phyloP scores from a whole-genome alignment of 805 yeast species.

The Candida taoyuanica region DNA sequence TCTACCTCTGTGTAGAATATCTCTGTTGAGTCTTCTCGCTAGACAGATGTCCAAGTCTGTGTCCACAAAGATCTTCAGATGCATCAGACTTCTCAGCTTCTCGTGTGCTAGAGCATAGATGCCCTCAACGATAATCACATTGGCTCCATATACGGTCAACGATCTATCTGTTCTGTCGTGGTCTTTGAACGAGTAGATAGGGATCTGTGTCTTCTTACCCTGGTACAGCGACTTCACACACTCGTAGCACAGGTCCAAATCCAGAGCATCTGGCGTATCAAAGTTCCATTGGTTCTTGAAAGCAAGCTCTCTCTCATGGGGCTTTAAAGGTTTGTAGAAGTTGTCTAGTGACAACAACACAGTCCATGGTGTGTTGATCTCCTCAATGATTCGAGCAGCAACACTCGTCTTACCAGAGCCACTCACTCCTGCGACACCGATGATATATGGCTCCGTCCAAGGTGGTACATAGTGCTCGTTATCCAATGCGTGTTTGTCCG shows the following conservation, averaged over 20 bases:
- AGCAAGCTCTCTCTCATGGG: constrained; percentile 59
- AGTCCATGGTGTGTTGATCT: constrained; percentile 89
- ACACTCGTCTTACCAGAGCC: constrained; percentile 96
- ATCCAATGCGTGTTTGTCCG: not conserved
- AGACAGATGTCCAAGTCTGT: constrained; percentile 92
- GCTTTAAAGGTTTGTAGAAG: constrained; percentile 72
- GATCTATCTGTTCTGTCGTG: constrained; percentile 58
- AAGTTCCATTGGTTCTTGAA: constrained; percentile 73
- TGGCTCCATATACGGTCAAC: constrained; percentile 87
- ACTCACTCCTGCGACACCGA: constrained; percentile 81
- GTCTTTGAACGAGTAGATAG: constrained; percentile 62
- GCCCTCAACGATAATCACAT: constrained; percentile 90
- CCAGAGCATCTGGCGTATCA: constrained; percentile 83
- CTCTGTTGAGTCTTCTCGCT: constrained; percentile 83
- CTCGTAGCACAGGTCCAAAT: constrained; percentile 63
- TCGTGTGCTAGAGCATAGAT: constrained; percentile 75
- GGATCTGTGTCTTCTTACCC: constrained; percentile 64
- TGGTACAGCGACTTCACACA: constrained; percentile 62
- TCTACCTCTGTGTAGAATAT: constrained; percentile 80
- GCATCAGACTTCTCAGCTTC: constrained; percentile 69
- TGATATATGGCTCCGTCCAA: constrained; percentile 83
- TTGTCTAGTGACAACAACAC: constrained; percentile 86
- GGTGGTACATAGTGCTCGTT: constrained; percentile 57
- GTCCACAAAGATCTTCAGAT: constrained; percentile 84
- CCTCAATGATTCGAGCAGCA: constrained; percentile 74